Evolutionary conservation across 345 rosid species (phyloP).

Genomic region (Bruguiera parviflora): DNA sequence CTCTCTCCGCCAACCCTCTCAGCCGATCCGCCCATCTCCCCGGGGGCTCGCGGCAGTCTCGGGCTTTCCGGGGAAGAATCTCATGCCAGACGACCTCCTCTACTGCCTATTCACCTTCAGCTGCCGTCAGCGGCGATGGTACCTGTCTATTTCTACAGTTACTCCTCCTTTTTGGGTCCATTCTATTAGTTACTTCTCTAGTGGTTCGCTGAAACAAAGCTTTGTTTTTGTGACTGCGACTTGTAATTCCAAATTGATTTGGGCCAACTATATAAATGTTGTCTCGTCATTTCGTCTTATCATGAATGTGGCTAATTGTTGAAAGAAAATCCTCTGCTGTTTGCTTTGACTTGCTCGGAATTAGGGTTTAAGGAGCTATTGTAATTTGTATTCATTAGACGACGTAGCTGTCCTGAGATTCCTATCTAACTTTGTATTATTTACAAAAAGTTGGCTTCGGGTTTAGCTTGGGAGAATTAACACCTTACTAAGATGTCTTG

Average conservation of each 20-base stretch:
- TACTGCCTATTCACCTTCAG: conserved; percentile 41
- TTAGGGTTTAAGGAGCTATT: conserved; percentile 18
- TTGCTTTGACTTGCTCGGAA: neutral
- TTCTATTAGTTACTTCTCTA: neutral
- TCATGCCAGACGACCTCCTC: conserved; percentile 65
- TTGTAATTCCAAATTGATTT: no score
- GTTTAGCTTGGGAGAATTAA: neutral
- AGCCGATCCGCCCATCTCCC: conserved; percentile 20
- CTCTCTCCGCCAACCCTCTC: conserved; percentile 32
- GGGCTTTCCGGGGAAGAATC: conserved; percentile 22
- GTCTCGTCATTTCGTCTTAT: no score
- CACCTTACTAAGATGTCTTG: neutral
- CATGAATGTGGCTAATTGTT: no score
- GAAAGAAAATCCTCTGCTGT: no score
- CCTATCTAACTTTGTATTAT: no score
- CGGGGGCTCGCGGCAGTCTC: conserved; percentile 19
- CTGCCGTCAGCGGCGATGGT: conserved; percentile 50
- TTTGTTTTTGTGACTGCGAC: no score
- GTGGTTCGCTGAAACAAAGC: no score
- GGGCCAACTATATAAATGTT: no score
- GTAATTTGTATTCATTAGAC: neutral
- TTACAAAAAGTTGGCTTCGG: no score
- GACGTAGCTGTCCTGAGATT: no score
- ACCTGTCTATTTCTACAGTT: neutral
- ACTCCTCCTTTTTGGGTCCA: neutral